Conservation (phyloP, 768 basidiomycete species). For the Kwoniella heveanensis region DNA sequence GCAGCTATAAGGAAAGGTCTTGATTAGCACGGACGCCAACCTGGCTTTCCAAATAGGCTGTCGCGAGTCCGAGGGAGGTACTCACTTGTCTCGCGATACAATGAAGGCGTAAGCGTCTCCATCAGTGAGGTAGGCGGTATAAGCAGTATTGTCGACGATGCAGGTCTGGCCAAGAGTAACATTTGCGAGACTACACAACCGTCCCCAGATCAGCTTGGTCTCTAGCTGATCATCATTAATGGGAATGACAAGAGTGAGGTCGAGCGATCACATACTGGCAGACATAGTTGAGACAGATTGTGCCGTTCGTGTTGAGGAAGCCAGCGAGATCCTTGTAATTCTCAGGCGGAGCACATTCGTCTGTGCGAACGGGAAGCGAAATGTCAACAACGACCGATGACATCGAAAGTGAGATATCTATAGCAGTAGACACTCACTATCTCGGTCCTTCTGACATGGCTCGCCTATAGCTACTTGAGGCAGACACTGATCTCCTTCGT, state of each 20-base stretch:
- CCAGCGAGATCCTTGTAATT: conserved; percentile 63
- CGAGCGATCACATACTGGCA: conserved; percentile 66
- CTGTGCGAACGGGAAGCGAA: too few relatives aligned
- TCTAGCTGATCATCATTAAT: too few relatives aligned
- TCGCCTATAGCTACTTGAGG: conserved; percentile 65
- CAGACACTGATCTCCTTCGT: conserved; percentile 75
- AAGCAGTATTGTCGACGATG: conserved; percentile 75
- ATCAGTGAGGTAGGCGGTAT: conserved; percentile 66
- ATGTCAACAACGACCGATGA: too few relatives aligned
- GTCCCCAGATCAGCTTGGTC: too few relatives aligned
- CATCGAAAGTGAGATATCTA: too few relatives aligned
- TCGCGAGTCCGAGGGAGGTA: conserved; percentile 49
- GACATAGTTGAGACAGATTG: conserved; percentile 76
- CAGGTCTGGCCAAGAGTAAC: conserved; percentile 68
- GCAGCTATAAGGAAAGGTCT: conserved; percentile 64
- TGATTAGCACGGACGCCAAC: background rate
- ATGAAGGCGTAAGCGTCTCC: conserved; percentile 71
- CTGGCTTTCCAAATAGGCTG: background rate
- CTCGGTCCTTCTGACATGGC: conserved; percentile 80
- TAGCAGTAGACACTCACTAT: too few relatives aligned
- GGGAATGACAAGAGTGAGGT: too few relatives aligned
- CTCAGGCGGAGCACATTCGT: conserved; percentile 73
- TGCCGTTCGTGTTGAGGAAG: conserved; percentile 75
- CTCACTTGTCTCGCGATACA: conserved; percentile 68
- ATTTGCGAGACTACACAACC: conserved; percentile 76